Base-by-base conservation (phyloP, 305 asterid species). In the Fraxinus xanthoxyloides region DNA sequence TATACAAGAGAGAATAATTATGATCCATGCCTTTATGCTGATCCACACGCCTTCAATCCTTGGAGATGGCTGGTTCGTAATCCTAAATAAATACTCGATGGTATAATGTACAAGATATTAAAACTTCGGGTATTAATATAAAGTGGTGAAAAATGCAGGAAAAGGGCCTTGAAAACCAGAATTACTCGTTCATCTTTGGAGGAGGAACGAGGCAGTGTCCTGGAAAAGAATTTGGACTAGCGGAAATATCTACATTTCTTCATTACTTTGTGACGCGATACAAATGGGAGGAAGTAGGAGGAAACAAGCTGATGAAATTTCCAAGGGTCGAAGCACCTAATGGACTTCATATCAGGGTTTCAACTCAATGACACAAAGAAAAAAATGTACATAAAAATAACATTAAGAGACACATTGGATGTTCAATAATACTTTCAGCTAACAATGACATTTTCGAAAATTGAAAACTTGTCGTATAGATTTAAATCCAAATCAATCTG, bases 181-280 rank as follows among this genome's bases (percentile, higher is more conserved):
- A 93, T 87, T 89, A 89, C 51, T 91, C 91, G 83, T 81, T 96
- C 86, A 90, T 94, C 77, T 97, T 97, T 72, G 99, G 99, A 74
- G 99, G 98, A 12, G 99, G 99, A 54, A 94, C 98, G 3, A 88
- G 99, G 84, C 98, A 92, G 77, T 96, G 99, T 81, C 99, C 99
- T 6, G 99, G 99, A 7, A 96, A 94, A 81, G 99, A 96, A 63
- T 97, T 96, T 77, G 99, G 99, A 13, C 84, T 96, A 83, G 99
- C 99, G 6, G 99, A 96, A 84, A 93, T 96, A 51, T 94, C 97
- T 0, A 94, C 96, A 8, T 96, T 96, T 82, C 98, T 96, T 74
- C 99, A 96, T 85, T 96, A 96, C 82, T 93, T 96, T 73, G 94
- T 96, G 84, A 96, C 97, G 1, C 91, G 85, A 84, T 94, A 94